These are phyloP conservation scores for Brettanomyces nanus DNA, from an alignment of 805 yeast genomes.

Conservation along the genomic window DNA sequence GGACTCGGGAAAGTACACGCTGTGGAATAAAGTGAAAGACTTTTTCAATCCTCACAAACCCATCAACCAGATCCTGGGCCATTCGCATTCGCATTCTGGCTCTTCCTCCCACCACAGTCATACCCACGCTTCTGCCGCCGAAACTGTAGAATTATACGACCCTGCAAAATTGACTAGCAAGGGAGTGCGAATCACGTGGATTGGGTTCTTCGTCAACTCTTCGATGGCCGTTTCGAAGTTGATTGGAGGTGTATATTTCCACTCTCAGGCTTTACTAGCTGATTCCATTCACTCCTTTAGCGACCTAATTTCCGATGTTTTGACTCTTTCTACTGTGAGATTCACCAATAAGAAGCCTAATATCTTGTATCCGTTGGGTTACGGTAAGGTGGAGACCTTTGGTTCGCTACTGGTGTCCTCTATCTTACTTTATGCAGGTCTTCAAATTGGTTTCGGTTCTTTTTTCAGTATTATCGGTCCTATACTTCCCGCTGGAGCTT, in stretches of 20 bases:
- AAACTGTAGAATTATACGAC: constrained; percentile 36
- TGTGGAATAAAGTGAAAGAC: constrained; percentile 20
- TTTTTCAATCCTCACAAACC: constrained; percentile 30
- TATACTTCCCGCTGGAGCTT: constrained; percentile 50
- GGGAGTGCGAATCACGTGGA: constrained; percentile 88
- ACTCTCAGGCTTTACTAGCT: constrained; percentile 89
- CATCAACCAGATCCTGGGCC: constrained; percentile 20
- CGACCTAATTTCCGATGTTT: constrained; percentile 81
- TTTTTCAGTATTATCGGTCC: constrained; percentile 61
- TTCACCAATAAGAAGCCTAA: constrained; percentile 57
- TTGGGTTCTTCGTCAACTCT: constrained; percentile 78
- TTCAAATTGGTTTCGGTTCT: constrained; percentile 85
- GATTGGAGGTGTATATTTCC: constrained; percentile 83
- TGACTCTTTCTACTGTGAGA: constrained; percentile 84
- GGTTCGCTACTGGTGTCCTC: constrained; percentile 87
- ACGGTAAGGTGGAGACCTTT: constrained; percentile 86
- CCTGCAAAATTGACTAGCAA: constrained; percentile 54
- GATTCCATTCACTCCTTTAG: constrained; percentile 92
- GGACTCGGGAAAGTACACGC: constrained; percentile 16
- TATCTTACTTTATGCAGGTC: constrained; percentile 77
- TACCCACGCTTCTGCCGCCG: constrained; percentile 33
- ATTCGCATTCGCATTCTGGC: constrained; percentile 13
- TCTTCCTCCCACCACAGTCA: constrained; percentile 21
- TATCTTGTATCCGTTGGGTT: constrained; percentile 69
- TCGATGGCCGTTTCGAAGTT: constrained; percentile 84